Conservation (phyloP, 2,329 filamentous ascomycete species). For the Trichoderma simmonsii region DNA sequence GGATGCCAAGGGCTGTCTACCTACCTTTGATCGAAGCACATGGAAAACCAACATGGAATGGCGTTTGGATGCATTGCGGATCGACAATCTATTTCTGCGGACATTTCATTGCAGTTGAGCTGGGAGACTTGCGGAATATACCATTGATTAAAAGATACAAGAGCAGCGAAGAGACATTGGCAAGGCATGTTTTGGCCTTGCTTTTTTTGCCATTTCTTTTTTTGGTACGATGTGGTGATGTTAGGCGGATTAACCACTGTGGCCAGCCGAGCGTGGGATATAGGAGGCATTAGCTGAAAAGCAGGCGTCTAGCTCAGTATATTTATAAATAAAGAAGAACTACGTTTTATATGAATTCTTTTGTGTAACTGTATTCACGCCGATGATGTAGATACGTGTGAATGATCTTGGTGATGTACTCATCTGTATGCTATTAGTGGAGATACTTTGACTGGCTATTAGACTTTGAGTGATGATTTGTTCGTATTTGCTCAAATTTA, state of each 20-base stretch:
- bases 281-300: background rate
- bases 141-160: background rate
- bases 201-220: background rate
- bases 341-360: background rate
- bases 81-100: background rate
- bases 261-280: background rate
- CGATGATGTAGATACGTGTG: background rate
- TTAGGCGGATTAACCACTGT: background rate
- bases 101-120: background rate
- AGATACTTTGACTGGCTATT: background rate
- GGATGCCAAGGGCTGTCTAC: background rate
- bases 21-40: background rate
- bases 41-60: background rate
- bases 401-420: background rate
- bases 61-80: constrained; percentile 18
- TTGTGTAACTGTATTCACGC: background rate
- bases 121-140: background rate
- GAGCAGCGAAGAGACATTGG: background rate
- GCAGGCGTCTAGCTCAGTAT: background rate
- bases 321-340: background rate
- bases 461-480: background rate
- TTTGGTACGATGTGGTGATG: background rate
- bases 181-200: background rate
- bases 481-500: background rate
- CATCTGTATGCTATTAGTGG: background rate